phyloP scores from a whole-genome alignment of 441 rosid genomes.

The Rhodomyrtus psidioides region DNA sequence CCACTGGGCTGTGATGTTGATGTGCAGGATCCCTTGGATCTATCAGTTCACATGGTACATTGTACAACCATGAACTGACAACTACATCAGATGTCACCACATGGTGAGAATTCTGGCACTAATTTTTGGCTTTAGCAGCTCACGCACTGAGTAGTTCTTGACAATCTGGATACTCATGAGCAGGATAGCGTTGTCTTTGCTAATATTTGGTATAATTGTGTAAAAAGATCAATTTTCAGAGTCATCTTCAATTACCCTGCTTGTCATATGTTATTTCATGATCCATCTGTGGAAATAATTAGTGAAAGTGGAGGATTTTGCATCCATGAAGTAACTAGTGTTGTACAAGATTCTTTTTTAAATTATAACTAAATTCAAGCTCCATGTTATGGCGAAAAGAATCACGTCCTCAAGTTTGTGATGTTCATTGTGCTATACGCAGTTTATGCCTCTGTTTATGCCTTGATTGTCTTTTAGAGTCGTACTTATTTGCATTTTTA shows the following conservation, averaged over 20 bases:
- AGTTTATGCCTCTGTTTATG: not conserved
- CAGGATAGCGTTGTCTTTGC: not conserved
- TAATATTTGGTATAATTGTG: not conserved
- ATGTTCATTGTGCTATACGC: not conserved
- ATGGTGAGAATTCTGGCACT: constrained; percentile 37
- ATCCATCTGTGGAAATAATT: not conserved
- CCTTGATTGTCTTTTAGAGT: not conserved
- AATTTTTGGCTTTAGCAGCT: not conserved
- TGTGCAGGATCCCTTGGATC: constrained; percentile 76
- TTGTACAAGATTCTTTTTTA: not conserved
- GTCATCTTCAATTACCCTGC: not conserved
- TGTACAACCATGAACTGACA: constrained; percentile 36
- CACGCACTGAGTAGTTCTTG: not conserved
- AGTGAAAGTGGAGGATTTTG: not conserved
- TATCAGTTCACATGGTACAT: constrained; percentile 57
- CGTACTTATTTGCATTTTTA: not conserved
- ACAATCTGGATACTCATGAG: not conserved
- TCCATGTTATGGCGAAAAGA: not conserved
- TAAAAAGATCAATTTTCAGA: not conserved
- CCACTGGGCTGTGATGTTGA: not conserved
- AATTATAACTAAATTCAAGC: not conserved
- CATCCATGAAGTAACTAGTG: not conserved
- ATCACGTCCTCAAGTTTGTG: not conserved
- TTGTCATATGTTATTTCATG: not conserved
- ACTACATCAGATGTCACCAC: constrained; percentile 39